phyloP scores from a whole-genome alignment of 176 grass and related monocot genomes.

The Cocos nucifera region DNA sequence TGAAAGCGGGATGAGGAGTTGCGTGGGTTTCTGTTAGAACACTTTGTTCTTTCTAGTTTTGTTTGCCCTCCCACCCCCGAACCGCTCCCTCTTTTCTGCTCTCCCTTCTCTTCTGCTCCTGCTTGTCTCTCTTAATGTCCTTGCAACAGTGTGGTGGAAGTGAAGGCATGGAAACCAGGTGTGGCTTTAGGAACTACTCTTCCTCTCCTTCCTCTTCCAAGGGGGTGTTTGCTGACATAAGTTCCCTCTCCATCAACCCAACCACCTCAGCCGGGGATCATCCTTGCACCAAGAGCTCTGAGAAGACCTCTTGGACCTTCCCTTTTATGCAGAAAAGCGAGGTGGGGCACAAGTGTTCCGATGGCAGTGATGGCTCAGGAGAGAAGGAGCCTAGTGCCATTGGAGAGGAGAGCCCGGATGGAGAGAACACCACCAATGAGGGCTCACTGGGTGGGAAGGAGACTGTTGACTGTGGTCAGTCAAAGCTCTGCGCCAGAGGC shows the following conservation, averaged over 20 bases:
- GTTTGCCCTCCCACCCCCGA: too few species aligned
- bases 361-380: slow-evolving; percentile 17
- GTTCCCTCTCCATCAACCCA: slow-evolving; percentile 27
- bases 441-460: slow-evolving; percentile 20
- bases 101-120: not conserved
- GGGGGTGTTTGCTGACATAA: slow-evolving; percentile 26
- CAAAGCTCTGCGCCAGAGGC: slow-evolving; percentile 55
- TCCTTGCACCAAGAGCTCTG: not conserved
- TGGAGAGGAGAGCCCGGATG: slow-evolving; percentile 23
- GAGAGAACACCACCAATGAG: slow-evolving; percentile 2
- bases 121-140: slow-evolving; percentile 17
- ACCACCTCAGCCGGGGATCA: not conserved
- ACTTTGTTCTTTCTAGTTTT: slow-evolving; percentile 12
- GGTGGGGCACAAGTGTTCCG: slow-evolving; percentile 21
- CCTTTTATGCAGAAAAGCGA: not conserved
- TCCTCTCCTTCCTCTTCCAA: slow-evolving; percentile 46
- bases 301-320: not conserved
- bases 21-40: slow-evolving; percentile 17
- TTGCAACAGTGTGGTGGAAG: slow-evolving; percentile 31
- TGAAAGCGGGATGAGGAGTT: not conserved
- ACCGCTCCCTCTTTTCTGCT: too few species aligned
- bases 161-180: not conserved
- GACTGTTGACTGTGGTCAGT: slow-evolving; percentile 52
- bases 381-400: slow-evolving; percentile 30
- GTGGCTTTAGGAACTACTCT: slow-evolving; percentile 25